A percentile compares a stretch with the other conserved stretches of the same genome.
phyloP scores from a whole-genome alignment of 2,329 filamentous ascomycete species.

The Colletotrichum coccodes region DNA sequence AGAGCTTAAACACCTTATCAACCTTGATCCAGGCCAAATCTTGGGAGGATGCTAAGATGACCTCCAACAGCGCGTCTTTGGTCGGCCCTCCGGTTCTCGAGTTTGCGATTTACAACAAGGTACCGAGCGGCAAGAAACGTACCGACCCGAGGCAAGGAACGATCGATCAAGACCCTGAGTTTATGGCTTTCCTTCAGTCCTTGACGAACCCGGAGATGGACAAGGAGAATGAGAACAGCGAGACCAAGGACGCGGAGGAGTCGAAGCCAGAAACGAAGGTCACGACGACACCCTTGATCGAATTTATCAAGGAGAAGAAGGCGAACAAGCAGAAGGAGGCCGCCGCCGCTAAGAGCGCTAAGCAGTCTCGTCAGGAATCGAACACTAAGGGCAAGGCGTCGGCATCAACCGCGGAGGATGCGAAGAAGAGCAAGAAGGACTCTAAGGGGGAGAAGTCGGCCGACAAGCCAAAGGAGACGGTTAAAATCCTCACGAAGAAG shows the following conservation, averaged over 20 bases:
- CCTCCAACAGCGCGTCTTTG: constrained; percentile 76
- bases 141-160: constrained; percentile 89
- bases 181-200: constrained; percentile 90
- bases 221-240: constrained; percentile 57
- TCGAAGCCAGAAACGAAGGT: constrained; percentile 67
- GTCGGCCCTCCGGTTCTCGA: constrained; percentile 84
- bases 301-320: constrained; percentile 92
- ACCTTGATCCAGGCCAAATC: constrained; percentile 74
- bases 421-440: constrained; percentile 68
- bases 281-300: constrained; percentile 87
- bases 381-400: constrained; percentile 57
- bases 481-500: constrained; percentile 73
- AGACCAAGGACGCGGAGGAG: constrained; percentile 59
- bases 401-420: constrained; percentile 52
- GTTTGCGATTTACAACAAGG: constrained; percentile 84
- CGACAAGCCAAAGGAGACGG: constrained; percentile 65
- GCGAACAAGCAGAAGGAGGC: constrained; percentile 74
- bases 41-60: constrained; percentile 87
- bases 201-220: constrained; percentile 75
- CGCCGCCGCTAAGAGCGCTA: constrained; percentile 63
- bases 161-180: constrained; percentile 96
- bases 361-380: constrained; percentile 66
- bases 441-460: constrained; percentile 61
- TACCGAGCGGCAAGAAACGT: constrained; percentile 78
- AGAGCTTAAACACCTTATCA: constrained; percentile 73